Evolutionary conservation across 1,139 yeast species (phyloP), one percentile per base, ranked within the genome.

Genomic region (Protomyces inouyei): DNA sequence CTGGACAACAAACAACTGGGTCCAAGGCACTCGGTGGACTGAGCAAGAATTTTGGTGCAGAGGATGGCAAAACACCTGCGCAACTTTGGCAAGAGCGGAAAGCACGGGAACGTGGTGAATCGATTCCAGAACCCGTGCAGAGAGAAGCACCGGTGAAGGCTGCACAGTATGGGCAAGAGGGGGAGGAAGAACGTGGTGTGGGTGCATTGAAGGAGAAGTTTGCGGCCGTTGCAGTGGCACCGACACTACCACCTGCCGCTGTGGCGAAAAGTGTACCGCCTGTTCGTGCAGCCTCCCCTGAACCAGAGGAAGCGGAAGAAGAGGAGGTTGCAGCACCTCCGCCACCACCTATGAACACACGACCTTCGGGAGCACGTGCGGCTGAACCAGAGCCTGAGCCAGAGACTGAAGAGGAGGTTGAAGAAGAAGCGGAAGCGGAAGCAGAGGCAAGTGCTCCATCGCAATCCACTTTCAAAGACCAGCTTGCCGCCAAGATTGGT

Each of bases 21-120:
- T 82, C 83, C 54, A 81, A 82, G 66, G 77, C 83, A 8, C 81
- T 82, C 52, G 85, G 88, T 57, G 95, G 92, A 46, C 76, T 83
- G 52, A 82, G 85, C 64, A 83, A 86, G 75, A 82, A 86, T 73
- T 87, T 84, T 74, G 95, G 84, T 67, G 79, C 88, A 60, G 83
- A 82, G 69, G 83, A 82, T 66, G 97, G 96, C 67, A 88, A 89
- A 76, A 88, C 96, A 3, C 97, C 98, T 37, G 97, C 97, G 45
- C 97, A 91, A 76, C 73, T 88, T 46, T 91, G 97, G 97, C 97
- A 97, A 23, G 97, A 89, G 75, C 65, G 70, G 3, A 68, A 64
- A 52, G 70, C 70, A 0, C 36, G 56, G 12, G 54, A 66, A 43
- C 63, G 65, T 32, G 64, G 56, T 12, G 64, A 52, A n/a, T 25